Evolutionary conservation across 345 rosid species (phyloP), one percentile per base, ranked within the genome.

Genomic region (Microcos paniculata): DNA sequence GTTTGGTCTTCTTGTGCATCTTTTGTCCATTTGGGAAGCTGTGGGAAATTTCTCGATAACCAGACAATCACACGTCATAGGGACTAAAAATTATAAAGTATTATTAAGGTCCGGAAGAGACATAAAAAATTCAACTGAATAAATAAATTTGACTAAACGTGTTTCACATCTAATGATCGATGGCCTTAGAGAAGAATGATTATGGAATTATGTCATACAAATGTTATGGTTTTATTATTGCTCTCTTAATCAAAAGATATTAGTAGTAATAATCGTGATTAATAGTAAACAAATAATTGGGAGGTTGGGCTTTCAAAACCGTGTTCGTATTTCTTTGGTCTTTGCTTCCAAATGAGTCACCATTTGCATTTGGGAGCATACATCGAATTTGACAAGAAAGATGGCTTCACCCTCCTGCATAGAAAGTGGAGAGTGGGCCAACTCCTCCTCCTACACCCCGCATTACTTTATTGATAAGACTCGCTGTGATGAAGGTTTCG

Each of bases 341-440:
- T 10, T 3, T 51, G 61, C 31, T 35, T 55, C 21, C 8, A 6
- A 71, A 13, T 16, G 19, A n/a, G 13, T 31, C 19, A 21, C 14
- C 33, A 14, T 28, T 28, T 18, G 19, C 3, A 14, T n/a, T 15
- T 55, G 10, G 13, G 19, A 67, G 18, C 51, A 24, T 40, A 24
- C 76, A 73, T 73, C 13, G 69, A 73, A 61, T 31, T 61, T 30
- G 58, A 62, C 45, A 73, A 46, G n/a, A 30, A 46, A 61, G 69
- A n/a, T 62, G 76, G 55, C 45, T 73, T 31, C 59, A 55, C 8
- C 59, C 59, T 19, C 69, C 2, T n/a, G 21, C 70, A 61, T 40
- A 19, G 48, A 28, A 62, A 62, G 69, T 30, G 57, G 48, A 30
- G 10, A 9, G 28, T 18, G 21, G 26, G 16, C 55, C 53, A 15